Conservation (phyloP, 2,329 filamentous ascomycete genomes). For the Fusarium poae region DNA sequence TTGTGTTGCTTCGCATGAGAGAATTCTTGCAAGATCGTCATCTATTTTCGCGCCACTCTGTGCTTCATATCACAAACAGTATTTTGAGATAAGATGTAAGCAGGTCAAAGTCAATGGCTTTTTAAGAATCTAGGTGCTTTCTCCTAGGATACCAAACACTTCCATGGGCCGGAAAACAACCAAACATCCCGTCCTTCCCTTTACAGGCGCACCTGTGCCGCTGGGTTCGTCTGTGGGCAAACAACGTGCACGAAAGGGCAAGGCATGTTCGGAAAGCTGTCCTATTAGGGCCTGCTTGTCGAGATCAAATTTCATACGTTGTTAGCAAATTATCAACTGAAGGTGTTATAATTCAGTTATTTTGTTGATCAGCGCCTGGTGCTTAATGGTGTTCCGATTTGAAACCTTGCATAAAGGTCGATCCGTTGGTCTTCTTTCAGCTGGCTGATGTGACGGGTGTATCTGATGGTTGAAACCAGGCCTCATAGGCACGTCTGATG, state of each 20-base stretch:
- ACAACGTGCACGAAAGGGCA: not conserved
- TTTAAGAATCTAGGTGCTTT: not conserved
- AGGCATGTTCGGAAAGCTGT: not conserved
- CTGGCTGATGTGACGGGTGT: not conserved
- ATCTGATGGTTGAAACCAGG: not conserved
- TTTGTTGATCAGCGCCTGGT: not conserved
- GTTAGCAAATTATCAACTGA: not conserved
- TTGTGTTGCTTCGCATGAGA: slow-evolving; percentile 6
- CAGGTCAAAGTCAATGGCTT: not conserved
- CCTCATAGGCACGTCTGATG: not conserved
- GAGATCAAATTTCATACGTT: not conserved
- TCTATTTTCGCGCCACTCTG: slow-evolving; percentile 9
- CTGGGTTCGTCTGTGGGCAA: not conserved
- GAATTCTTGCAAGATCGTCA: not conserved
- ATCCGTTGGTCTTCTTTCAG: not conserved
- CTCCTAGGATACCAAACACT: not conserved
- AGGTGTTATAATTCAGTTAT: not conserved
- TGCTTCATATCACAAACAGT: not conserved
- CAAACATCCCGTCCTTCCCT: not conserved
- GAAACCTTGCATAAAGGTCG: not conserved
- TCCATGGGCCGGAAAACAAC: not conserved
- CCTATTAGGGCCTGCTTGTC: not conserved
- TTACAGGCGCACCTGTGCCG: not conserved
- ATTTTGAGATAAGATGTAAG: not conserved
- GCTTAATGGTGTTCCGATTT: not conserved